Evolutionary conservation across 2,329 filamentous ascomycete genomes (phyloP).

Genomic region (Coniochaeta sp.): DNA sequence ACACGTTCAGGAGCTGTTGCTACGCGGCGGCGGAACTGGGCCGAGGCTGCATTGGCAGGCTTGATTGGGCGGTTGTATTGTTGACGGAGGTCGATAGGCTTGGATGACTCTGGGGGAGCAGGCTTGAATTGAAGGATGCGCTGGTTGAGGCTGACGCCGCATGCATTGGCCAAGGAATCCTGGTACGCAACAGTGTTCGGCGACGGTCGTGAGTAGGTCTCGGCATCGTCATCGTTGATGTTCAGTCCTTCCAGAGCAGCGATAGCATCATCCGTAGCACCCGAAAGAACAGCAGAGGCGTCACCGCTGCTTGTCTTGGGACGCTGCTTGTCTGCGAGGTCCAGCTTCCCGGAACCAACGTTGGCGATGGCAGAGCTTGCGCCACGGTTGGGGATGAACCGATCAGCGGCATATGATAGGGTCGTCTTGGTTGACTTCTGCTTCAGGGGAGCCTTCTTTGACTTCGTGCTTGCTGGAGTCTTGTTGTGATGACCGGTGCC

Average conservation of each 20-base stretch:
- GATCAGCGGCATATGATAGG: conserved; percentile 72
- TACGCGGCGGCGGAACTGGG: conserved; percentile 85
- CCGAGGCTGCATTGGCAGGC: conserved; percentile 62
- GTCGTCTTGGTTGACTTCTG: conserved; percentile 65
- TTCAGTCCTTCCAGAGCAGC: conserved; percentile 73
- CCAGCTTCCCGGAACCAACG: conserved; percentile 75
- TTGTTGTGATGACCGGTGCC: conserved; percentile 63
- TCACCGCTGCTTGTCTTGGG: conserved; percentile 65
- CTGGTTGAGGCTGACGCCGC: conserved; percentile 86
- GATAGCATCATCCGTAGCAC: conserved; percentile 71
- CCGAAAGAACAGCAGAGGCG: conserved; percentile 68
- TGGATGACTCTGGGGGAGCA: conserved; percentile 92
- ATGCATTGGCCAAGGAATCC: conserved; percentile 82
- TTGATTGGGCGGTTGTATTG: conserved; percentile 98
- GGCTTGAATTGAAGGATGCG: conserved; percentile 98
- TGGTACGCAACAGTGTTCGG: conserved; percentile 88
- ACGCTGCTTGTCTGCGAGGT: conserved; percentile 59
- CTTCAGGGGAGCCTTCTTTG: conserved; percentile 46
- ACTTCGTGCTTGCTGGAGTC: conserved; percentile 49
- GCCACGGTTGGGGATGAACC: conserved; percentile 91
- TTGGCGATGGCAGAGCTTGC: conserved; percentile 85
- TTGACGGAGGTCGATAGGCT: conserved; percentile 92
- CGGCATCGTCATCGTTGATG: conserved; percentile 63
- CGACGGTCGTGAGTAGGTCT: conserved; percentile 67
- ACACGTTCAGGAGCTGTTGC: conserved; percentile 94